Percentiles rank a stretch among this genome's conserved stretches.
Conservation (phyloP, 2,329 filamentous ascomycete genomes). For the Pezicula radicicola region DNA sequence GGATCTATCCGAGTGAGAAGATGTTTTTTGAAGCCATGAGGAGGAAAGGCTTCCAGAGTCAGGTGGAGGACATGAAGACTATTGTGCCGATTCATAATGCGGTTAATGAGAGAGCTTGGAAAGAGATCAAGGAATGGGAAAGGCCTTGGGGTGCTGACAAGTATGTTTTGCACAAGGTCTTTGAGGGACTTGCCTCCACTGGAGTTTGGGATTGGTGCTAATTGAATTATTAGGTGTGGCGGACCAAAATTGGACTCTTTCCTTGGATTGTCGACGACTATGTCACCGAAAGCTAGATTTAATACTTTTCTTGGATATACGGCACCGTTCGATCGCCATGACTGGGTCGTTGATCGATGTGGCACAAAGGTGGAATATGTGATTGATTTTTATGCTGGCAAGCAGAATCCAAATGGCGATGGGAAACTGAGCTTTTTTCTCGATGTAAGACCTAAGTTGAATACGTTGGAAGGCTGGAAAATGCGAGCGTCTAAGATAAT, state of each 20-base stretch:
- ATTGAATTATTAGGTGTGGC: constrained; percentile 49
- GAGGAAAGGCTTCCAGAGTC: constrained; percentile 76
- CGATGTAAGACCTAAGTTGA: constrained; percentile 66
- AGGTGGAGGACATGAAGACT: constrained; percentile 75
- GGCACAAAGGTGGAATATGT: constrained; percentile 86
- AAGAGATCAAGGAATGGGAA: constrained; percentile 90
- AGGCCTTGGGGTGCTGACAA: constrained; percentile 57
- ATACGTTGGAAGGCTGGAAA: constrained; percentile 64
- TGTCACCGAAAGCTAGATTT: constrained; percentile 81
- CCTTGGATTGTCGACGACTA: constrained; percentile 62
- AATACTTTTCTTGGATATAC: constrained; percentile 87
- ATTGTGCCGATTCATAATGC: constrained; percentile 98
- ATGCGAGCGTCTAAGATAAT: constrained; percentile 55
- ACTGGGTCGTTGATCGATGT: constrained; percentile 95
- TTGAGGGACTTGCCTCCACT: not conserved
- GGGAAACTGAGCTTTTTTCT: constrained; percentile 60
- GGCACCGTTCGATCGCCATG: constrained; percentile 90
- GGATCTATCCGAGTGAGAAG: constrained; percentile 94
- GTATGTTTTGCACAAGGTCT: constrained; percentile 38
- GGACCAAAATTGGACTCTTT: constrained; percentile 85
- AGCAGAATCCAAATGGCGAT: constrained; percentile 34
- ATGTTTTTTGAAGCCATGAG: constrained; percentile 98
- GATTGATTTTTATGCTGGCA: constrained; percentile 94
- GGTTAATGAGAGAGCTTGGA: constrained; percentile 95
- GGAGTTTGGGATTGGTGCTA: constrained; percentile 2